Conservation (phyloP, 768 basidiomycete genomes). For the Suillus occidentalis region DNA sequence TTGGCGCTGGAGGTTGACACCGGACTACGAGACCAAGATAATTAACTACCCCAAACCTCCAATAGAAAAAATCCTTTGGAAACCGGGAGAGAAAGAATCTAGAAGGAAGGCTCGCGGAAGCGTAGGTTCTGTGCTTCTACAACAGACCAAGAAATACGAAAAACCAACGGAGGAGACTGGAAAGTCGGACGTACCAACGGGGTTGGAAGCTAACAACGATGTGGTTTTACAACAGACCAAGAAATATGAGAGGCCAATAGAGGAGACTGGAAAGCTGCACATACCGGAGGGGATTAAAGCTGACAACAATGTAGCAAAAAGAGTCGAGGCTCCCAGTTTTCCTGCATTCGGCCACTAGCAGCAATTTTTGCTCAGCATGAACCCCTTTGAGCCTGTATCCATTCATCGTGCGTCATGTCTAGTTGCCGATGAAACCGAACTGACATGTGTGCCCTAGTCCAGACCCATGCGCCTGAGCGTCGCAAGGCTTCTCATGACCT, state of each 20-base stretch:
- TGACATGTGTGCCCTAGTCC: neutral
- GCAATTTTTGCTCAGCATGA: too few species aligned
- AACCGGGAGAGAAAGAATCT: conserved; percentile 2
- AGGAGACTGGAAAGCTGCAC: neutral
- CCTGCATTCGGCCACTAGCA: conserved; percentile 1
- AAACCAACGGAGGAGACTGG: neutral
- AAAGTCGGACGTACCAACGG: neutral
- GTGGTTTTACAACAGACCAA: neutral
- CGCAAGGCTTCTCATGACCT: neutral
- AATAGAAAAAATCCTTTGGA: neutral
- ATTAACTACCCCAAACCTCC: conserved; percentile 9
- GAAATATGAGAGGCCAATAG: neutral
- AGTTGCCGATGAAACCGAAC: neutral
- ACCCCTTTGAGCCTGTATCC: neutral
- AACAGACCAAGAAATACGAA: neutral
- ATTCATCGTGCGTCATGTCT: neutral
- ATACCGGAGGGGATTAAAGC: neutral
- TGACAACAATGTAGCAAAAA: neutral
- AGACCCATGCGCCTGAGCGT: neutral
- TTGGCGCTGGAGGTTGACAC: conserved; percentile 13
- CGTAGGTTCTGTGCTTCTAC: neutral
- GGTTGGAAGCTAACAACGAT: neutral
- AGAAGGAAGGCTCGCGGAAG: neutral
- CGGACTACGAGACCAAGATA: neutral
- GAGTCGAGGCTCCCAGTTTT: neutral